Evolutionary conservation across 2,329 filamentous ascomycete genomes (phyloP), one percentile per base, ranked within the genome.

Genomic region (Ceratocystis harringtonii): DNA sequence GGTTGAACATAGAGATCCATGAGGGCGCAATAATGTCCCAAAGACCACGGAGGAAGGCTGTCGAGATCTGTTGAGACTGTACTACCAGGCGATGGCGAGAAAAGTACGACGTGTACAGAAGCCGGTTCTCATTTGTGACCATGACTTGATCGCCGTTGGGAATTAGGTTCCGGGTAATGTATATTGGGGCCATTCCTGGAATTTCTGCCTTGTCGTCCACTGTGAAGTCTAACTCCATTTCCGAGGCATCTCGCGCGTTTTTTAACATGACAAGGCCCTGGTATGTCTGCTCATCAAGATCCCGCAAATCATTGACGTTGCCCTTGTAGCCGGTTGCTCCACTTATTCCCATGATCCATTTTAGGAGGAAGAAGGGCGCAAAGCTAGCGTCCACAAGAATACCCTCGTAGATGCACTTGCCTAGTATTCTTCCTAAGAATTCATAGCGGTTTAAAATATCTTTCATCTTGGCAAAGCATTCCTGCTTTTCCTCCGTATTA

Each of bases 1-100:
- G 92, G 74, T 99, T 99, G 79, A 99, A 99, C 94, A 99, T 97
- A 71, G 88, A 91, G 3, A 99, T 81, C 94, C 94, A 99, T 2
- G 84, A 84, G 0, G 92, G 92, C 67, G 92, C 87, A 69, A 99
- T 94, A 72, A 99, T 95, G 69, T 86, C 81, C 25, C 88, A 85
- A 1, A 99, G 83, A 0, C 94, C 94, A 65, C 85, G 85, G 6
- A 99, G 81, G 74, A 99, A 99, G 1, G 91, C 90, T 25, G 85
- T 81, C 0, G 92, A 96, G 72, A 96, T 91, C n/a, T 80, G 77
- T 62, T 82, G 82, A 0, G 90, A 89, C 72, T 97, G 94, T 1
- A 83, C 80, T 65, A 91, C 85, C 0, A 99, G 84, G 10, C 92
- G 87, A 73, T 97, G 92, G 10, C 89, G 86, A 10, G 90, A 90